These are phyloP conservation scores for Panicum virgatum DNA, from an alignment of 202 grass and related monocot species.

Conservation along the genomic window DNA sequence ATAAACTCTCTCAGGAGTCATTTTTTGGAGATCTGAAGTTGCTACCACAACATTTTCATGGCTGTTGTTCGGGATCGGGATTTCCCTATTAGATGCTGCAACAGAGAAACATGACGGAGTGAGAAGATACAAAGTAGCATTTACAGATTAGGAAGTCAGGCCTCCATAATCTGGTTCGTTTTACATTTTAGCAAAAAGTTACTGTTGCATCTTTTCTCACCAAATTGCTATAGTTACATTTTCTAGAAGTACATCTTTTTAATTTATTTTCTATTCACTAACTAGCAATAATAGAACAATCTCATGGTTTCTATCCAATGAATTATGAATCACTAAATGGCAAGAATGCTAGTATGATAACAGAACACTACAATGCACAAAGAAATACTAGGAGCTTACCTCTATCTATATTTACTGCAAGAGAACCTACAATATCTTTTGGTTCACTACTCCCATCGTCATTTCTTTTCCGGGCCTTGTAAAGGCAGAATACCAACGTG, in stretches of 20 bases:
- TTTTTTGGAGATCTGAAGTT: slow-evolving; percentile 57
- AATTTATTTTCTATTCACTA: not conserved
- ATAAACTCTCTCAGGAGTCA: slow-evolving; percentile 57
- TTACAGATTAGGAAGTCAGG: not conserved
- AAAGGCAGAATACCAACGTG: slow-evolving; percentile 57
- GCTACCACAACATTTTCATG: slow-evolving; percentile 43
- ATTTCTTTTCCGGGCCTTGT: slow-evolving; percentile 50
- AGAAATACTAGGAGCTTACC: slow-evolving; percentile 60
- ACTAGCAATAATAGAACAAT: not conserved
- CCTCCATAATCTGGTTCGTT: not conserved
- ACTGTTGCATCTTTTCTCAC: not conserved
- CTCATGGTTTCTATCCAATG: not conserved
- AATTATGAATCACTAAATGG: not conserved
- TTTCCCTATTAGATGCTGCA: slow-evolving; percentile 60
- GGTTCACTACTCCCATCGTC: slow-evolving; percentile 50
- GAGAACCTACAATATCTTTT: slow-evolving; percentile 50
- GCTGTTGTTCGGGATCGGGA: slow-evolving; percentile 35
- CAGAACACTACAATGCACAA: not conserved
- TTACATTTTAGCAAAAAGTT: not conserved
- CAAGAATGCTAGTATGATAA: not conserved
- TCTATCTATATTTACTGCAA: slow-evolving; percentile 55
- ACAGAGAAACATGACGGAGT: not conserved
- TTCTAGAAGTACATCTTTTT: not conserved
- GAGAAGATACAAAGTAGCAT: not conserved
- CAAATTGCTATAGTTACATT: not conserved